These are phyloP conservation scores for Xylariomycetidae sp. DNA, from an alignment of 2,329 filamentous ascomycete genomes.

Conservation along the genomic window DNA sequence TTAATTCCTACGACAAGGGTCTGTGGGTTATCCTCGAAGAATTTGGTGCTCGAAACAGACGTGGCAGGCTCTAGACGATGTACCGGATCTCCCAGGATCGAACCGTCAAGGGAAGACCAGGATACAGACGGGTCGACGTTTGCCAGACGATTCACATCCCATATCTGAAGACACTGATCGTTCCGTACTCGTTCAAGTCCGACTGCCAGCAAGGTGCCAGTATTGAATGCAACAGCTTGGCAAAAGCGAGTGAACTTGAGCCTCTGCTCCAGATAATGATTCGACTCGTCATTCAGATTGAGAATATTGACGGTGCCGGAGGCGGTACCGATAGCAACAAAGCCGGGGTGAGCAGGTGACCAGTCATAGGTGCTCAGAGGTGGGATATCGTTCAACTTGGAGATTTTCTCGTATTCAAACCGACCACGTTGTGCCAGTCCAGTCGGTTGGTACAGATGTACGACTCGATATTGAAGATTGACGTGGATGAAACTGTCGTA, in stretches of 20 bases:
- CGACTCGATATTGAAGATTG: slow-evolving; percentile 56
- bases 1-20: slow-evolving; percentile 72
- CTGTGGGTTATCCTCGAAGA: slow-evolving; percentile 71
- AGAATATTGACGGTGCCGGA: slow-evolving; percentile 71
- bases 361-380: slow-evolving; percentile 61
- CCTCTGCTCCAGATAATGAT: slow-evolving; percentile 57
- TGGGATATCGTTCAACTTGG: slow-evolving; percentile 57
- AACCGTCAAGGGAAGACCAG: slow-evolving; percentile 44
- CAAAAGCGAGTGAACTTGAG: slow-evolving; percentile 72
- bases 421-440: slow-evolving; percentile 49
- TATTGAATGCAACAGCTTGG: slow-evolving; percentile 76
- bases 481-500: slow-evolving; percentile 59
- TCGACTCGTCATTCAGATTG: slow-evolving; percentile 64
- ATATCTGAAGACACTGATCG: slow-evolving; percentile 76
- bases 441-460: slow-evolving; percentile 57
- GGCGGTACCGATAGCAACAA: slow-evolving; percentile 70
- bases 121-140: slow-evolving; percentile 38
- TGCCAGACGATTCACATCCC: slow-evolving; percentile 64
- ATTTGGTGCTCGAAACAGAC: slow-evolving; percentile 76
- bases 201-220: slow-evolving; percentile 64
- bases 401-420: slow-evolving; percentile 53
- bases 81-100: slow-evolving; percentile 50
- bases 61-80: slow-evolving; percentile 59
- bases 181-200: slow-evolving; percentile 76
- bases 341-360: slow-evolving; percentile 55